Evolutionary conservation across 192 early-diverging fungal genomes (phyloP).

Genomic region (Linnemannia zychae): DNA sequence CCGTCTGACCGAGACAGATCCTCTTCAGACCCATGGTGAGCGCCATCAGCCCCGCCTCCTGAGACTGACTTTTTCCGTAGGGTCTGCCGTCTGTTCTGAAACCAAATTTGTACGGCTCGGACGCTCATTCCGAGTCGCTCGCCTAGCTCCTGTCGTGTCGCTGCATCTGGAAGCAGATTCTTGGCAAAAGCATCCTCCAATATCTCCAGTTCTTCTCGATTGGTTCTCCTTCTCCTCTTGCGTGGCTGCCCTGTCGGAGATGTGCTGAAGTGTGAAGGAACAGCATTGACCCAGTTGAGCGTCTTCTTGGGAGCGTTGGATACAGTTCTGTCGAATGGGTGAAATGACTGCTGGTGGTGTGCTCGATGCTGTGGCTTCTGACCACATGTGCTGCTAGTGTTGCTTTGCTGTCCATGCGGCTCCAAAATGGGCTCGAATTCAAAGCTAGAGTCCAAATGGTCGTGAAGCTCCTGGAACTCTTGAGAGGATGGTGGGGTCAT

Average conservation of each 20-base stretch:
- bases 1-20: slow-evolving; percentile 25
- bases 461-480: slow-evolving; percentile 10
- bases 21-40: slow-evolving; percentile 29
- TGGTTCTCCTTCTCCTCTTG: slow-evolving; percentile 62
- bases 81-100: slow-evolving; percentile 85
- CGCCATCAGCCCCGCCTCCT: neutral
- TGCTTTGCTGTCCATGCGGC: neutral
- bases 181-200: slow-evolving; percentile 78
- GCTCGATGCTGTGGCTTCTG: slow-evolving; percentile 6
- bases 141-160: slow-evolving; percentile 71
- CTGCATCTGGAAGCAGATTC: slow-evolving; percentile 80
- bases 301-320: slow-evolving; percentile 38
- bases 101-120: slow-evolving; percentile 84
- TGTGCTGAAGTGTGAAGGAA: slow-evolving; percentile 47
- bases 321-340: slow-evolving; percentile 31
- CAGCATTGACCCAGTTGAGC: slow-evolving; percentile 54
- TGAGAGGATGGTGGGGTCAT: slow-evolving; percentile 40
- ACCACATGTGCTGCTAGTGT: neutral
- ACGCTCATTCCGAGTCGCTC: slow-evolving; percentile 77
- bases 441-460: slow-evolving; percentile 1
- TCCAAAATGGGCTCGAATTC: neutral
- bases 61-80: slow-evolving; percentile 60
- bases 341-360: slow-evolving; percentile 3
- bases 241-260: slow-evolving; percentile 35
- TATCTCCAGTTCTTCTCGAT: slow-evolving; percentile 72